Conservation (phyloP, 352 stramenopile species). For the Elongisporangium anandrum region DNA sequence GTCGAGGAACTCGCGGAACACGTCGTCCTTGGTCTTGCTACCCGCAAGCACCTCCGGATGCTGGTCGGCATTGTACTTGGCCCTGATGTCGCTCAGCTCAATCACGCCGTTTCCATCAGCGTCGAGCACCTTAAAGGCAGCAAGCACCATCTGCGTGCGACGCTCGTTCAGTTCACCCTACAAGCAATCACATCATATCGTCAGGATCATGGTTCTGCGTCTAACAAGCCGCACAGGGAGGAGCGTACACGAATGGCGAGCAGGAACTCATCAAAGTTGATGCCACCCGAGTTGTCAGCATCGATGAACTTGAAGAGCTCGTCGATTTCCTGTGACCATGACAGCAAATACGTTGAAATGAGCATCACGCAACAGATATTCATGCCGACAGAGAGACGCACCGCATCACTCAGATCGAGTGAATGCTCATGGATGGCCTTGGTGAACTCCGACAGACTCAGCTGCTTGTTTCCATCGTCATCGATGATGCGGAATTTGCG, state of each 20-base stretch:
- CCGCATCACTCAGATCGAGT: conserved; percentile 40
- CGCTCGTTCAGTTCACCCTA: conserved; percentile 67
- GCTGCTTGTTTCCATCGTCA: conserved; percentile 76
- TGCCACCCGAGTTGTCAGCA: conserved; percentile 63
- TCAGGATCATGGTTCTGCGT: not conserved
- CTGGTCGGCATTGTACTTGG: conserved; percentile 74
- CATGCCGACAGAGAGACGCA: conserved; percentile 9
- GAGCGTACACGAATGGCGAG: conserved; percentile 43
- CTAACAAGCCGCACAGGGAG: not conserved
- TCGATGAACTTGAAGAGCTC: conserved; percentile 87
- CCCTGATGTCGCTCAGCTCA: conserved; percentile 70
- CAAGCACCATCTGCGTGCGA: conserved; percentile 66
- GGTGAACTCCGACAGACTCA: conserved; percentile 71
- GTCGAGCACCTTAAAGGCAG: conserved; percentile 78
- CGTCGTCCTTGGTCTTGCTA: conserved; percentile 60
- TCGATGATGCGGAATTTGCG: conserved; percentile 90
- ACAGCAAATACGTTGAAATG: conserved; percentile 1
- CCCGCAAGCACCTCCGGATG: conserved; percentile 84
- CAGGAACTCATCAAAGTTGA: conserved; percentile 87
- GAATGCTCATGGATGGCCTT: conserved; percentile 74
- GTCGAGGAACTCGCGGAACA: conserved; percentile 82
- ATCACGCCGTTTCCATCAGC: conserved; percentile 66
- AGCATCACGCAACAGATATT: conserved; percentile 1
- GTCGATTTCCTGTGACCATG: conserved; percentile 31
- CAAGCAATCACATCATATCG: not conserved